Percentiles rank a stretch among this genome's conserved stretches.
phyloP scores from a whole-genome alignment of 352 stramenopile species.

The Phytophthora brassicae region DNA sequence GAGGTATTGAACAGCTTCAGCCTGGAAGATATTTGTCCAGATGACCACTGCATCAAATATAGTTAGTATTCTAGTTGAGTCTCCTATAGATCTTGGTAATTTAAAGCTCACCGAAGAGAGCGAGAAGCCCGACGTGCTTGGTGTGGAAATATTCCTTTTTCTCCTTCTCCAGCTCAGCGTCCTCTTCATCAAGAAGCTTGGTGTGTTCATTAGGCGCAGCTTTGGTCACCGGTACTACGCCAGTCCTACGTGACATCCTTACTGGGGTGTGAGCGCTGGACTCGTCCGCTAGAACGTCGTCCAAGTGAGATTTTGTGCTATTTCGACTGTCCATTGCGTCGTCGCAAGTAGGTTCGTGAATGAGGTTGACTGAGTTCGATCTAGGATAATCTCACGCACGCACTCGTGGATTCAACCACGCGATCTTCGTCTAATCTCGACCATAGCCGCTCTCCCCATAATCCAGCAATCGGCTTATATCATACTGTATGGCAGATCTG shows the following conservation, averaged over 20 bases:
- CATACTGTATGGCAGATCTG: too few species aligned
- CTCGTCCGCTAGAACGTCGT: slow-evolving; percentile 11
- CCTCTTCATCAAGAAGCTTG: slow-evolving; percentile 23
- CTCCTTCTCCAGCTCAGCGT: slow-evolving; percentile 24
- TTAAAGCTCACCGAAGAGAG: slow-evolving; percentile 13
- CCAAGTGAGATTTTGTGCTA: slow-evolving; percentile 5
- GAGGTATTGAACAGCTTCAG: slow-evolving; percentile 30
- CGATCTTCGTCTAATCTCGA: neutral
- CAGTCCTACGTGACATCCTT: slow-evolving; percentile 17
- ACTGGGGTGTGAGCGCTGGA: slow-evolving; percentile 11
- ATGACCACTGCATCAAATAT: slow-evolving; percentile 19
- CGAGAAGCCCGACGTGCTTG: slow-evolving; percentile 26
- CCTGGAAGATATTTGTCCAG: slow-evolving; percentile 31
- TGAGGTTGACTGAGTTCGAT: neutral
- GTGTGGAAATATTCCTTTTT: slow-evolving; percentile 26
- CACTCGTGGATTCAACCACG: slow-evolving; percentile 22
- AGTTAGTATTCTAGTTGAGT: neutral
- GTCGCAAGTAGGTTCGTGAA: slow-evolving; percentile 5
- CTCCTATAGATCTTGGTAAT: neutral
- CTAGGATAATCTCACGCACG: slow-evolving; percentile 12
- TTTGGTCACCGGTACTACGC: slow-evolving; percentile 24
- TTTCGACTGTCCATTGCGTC: slow-evolving; percentile 13
- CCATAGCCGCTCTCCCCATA: slow-evolving; percentile 11
- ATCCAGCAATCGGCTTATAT: too few species aligned
- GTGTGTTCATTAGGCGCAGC: slow-evolving; percentile 21